Evolutionary conservation across 2,329 filamentous ascomycete genomes (phyloP).

Genomic region (Ramichloridium luteum): DNA sequence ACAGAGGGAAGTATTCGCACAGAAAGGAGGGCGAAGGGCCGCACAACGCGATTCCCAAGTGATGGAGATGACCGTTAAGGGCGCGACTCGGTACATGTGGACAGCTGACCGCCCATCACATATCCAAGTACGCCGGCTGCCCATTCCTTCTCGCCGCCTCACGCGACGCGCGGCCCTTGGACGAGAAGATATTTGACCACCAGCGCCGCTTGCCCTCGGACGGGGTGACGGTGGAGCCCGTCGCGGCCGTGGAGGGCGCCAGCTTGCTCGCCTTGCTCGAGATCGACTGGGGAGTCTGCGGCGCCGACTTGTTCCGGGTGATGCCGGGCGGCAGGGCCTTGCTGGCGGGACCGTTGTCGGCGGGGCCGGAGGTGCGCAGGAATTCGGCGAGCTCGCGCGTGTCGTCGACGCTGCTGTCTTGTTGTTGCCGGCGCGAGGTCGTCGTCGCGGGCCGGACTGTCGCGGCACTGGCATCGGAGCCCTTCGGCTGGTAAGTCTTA

Average conservation of each 20-base stretch:
- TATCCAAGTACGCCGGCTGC: neutral
- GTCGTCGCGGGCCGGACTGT: neutral
- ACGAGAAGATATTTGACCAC: neutral
- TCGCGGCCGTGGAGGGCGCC: neutral
- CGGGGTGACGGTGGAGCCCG: neutral
- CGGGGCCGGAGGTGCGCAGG: slow-evolving; percentile 9
- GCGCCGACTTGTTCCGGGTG: neutral
- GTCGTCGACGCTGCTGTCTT: slow-evolving; percentile 4
- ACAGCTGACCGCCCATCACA: too few relatives aligned
- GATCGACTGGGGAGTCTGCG: neutral
- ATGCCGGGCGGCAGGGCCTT: neutral
- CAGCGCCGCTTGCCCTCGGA: neutral
- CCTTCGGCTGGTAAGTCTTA: too few relatives aligned
- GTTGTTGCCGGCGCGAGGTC: slow-evolving; percentile 1
- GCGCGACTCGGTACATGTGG: too few relatives aligned
- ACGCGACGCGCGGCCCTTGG: neutral
- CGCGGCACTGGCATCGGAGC: neutral
- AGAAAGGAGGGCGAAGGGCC: too few relatives aligned
- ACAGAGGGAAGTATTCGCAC: too few relatives aligned
- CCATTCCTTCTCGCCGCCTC: neutral
- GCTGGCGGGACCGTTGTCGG: neutral
- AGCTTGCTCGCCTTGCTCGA: neutral
- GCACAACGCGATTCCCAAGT: too few relatives aligned
- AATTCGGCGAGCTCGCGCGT: slow-evolving; percentile 13
- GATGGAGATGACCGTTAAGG: too few relatives aligned